A percentile compares a stretch with the other conserved stretches of the same genome.
phyloP scores from a whole-genome alignment of 2,329 filamentous ascomycete species.

The Rasamsonia emersonii region DNA sequence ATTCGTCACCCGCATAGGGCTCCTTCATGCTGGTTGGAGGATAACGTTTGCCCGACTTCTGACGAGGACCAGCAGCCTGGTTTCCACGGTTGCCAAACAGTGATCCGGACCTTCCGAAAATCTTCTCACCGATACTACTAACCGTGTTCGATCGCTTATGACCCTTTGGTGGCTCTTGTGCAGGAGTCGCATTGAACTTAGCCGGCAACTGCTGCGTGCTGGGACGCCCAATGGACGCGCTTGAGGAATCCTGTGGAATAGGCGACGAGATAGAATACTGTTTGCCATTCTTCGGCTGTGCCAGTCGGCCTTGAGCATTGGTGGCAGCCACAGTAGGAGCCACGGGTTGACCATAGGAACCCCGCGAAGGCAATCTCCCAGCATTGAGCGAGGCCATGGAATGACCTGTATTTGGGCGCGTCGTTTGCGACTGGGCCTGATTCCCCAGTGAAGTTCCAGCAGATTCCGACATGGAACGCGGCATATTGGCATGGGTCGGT shows the following conservation, averaged over 20 bases:
- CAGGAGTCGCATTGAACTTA: conserved; percentile 50
- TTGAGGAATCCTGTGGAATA: conserved; percentile 46
- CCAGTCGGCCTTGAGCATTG: conserved; percentile 81
- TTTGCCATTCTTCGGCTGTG: conserved; percentile 62
- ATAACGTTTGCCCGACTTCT: conserved; percentile 57
- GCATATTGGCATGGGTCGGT: conserved; percentile 42
- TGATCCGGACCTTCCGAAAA: conserved; percentile 76
- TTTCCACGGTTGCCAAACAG: conserved; percentile 57
- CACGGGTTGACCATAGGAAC: conserved; percentile 80
- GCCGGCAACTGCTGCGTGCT: conserved; percentile 49
- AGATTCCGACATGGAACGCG: conserved; percentile 51
- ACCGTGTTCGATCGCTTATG: conserved; percentile 69
- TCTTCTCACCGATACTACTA: conserved; percentile 71
- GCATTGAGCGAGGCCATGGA: conserved; percentile 60
- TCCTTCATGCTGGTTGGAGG: conserved; percentile 88
- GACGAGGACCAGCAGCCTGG: conserved; percentile 28
- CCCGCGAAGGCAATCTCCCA: conserved; percentile 60
- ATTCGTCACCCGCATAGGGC: conserved; percentile 51
- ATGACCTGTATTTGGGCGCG: conserved; percentile 70
- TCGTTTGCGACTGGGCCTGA: conserved; percentile 33
- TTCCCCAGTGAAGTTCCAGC: conserved; percentile 43
- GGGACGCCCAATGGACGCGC: conserved; percentile 51
- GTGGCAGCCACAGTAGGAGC: conserved; percentile 81
- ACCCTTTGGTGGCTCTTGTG: conserved; percentile 36
- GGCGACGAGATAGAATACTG: conserved; percentile 65